These are phyloP conservation scores for Ampelomyces quisqualis DNA, from an alignment of 2,329 filamentous ascomycete genomes.

Conservation along the genomic window DNA sequence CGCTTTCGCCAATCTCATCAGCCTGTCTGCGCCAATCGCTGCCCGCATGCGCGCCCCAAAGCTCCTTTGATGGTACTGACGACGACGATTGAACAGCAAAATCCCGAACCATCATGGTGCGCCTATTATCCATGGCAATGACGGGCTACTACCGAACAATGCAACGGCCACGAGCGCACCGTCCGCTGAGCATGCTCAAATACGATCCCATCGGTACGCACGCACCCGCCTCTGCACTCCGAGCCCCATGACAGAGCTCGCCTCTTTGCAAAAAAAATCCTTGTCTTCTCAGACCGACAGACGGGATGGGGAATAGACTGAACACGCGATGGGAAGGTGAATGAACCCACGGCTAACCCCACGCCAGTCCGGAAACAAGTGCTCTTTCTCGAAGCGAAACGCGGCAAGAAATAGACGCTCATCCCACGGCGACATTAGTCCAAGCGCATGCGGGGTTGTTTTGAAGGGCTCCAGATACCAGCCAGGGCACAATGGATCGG, in stretches of 20 bases:
- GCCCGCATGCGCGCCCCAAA: neutral
- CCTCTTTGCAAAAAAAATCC: too few relatives aligned
- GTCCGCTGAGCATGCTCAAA: slow-evolving; percentile 95
- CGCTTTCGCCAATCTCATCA: neutral
- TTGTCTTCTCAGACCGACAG: too few relatives aligned
- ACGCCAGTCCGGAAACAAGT: slow-evolving; percentile 84
- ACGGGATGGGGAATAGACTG: too few relatives aligned
- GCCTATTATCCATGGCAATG: slow-evolving; percentile 97
- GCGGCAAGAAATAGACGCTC: slow-evolving; percentile 58
- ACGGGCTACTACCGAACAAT: slow-evolving; percentile 97
- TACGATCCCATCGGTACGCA: slow-evolving; percentile 90
- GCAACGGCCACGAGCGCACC: slow-evolving; percentile 73
- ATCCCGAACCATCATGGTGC: slow-evolving; percentile 88
- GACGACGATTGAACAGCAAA: slow-evolving; percentile 61
- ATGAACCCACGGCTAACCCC: slow-evolving; percentile 24
- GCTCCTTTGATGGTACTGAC: slow-evolving; percentile 17
- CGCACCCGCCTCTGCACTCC: too few relatives aligned
- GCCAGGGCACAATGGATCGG: too few relatives aligned
- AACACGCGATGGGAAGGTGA: too few relatives aligned
- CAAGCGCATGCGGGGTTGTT: too few relatives aligned
- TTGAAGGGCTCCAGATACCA: too few relatives aligned
- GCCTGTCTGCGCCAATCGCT: neutral
- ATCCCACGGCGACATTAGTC: neutral
- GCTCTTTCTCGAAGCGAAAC: slow-evolving; percentile 90
- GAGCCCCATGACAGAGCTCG: too few relatives aligned